Evolutionary conservation across 139 green algal genomes (phyloP).

Genomic region (Pseudopediastrum boryanum): DNA sequence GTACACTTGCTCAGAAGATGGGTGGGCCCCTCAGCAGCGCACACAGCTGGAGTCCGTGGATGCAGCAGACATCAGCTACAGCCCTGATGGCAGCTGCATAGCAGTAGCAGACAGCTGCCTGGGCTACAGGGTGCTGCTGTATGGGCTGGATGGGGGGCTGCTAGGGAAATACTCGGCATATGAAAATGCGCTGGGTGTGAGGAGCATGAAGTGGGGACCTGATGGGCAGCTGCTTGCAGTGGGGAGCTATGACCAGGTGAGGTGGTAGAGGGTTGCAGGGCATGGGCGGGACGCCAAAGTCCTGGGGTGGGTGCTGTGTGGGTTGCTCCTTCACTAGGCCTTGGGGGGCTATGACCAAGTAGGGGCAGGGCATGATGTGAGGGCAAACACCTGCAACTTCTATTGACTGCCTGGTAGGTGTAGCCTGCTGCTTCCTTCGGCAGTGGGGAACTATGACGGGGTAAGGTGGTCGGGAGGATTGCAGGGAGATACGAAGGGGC

Average conservation of each 20-base stretch:
- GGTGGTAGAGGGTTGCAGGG: too few species aligned
- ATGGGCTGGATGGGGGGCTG: conserved; percentile 11
- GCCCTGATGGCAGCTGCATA: conserved; percentile 62
- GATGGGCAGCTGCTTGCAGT: conserved; percentile 75
- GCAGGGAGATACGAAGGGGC: too few species aligned
- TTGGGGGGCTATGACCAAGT: too few species aligned
- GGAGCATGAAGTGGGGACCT: conserved; percentile 64
- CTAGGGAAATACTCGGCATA: conserved; percentile 44
- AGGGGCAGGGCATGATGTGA: too few species aligned
- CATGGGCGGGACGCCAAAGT: too few species aligned
- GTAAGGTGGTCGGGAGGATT: too few species aligned
- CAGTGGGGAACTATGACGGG: too few species aligned
- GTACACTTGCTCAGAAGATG: conserved; percentile 43
- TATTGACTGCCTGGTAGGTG: too few species aligned
- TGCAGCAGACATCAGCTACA: conserved; percentile 57
- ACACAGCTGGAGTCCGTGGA: conserved; percentile 58
- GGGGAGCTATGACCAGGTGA: conserved; percentile 74
- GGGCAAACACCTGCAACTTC: too few species aligned
- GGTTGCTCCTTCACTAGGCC: too few species aligned
- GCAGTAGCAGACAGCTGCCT: conserved; percentile 74
- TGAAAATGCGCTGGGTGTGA: conserved; percentile 65
- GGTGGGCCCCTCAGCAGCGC: conserved; percentile 14
- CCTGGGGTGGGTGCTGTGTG: too few species aligned
- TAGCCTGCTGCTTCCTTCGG: too few species aligned
- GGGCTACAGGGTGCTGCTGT: conserved; percentile 53